Evolutionary conservation across 129 eudicot genomes (phyloP).

Genomic region (Artemisia tridentata): DNA sequence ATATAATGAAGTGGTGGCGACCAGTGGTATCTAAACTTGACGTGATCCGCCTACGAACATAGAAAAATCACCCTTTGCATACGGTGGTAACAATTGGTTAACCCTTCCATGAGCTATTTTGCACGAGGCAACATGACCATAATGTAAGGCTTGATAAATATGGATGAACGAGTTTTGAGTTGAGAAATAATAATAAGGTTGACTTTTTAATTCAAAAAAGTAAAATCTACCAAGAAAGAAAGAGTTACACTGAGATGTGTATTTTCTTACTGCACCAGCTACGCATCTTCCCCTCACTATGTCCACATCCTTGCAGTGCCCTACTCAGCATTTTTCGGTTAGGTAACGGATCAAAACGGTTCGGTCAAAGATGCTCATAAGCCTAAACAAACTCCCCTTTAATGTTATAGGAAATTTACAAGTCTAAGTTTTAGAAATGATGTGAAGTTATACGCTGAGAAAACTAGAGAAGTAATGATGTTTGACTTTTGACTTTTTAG

Average conservation of each 20-base stretch:
- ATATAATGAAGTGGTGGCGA: too few relatives aligned
- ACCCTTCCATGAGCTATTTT: too few relatives aligned
- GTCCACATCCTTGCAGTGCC: conserved; percentile 92
- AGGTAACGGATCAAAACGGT: not conserved
- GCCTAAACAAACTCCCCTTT: too few relatives aligned
- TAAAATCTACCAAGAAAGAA: not conserved
- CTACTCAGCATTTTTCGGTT: conserved; percentile 18
- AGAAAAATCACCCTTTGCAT: too few relatives aligned
- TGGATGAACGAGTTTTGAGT: not conserved
- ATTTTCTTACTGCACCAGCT: conserved; percentile 84
- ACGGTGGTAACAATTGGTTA: too few relatives aligned
- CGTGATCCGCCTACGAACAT: too few relatives aligned
- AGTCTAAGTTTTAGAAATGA: too few relatives aligned
- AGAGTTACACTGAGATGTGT: conserved; percentile 68
- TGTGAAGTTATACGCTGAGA: too few relatives aligned
- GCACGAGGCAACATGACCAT: too few relatives aligned
- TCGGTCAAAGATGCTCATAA: too few relatives aligned
- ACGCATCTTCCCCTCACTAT: conserved; percentile 72
- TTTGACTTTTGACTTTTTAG: conserved; percentile 1
- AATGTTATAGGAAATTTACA: too few relatives aligned
- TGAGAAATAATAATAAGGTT: not conserved
- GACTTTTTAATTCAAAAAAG: not conserved
- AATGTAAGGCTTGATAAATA: not conserved
- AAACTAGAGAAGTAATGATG: not conserved
- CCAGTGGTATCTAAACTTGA: too few relatives aligned